Evolutionary conservation across 768 basidiomycete genomes (phyloP), one percentile per base, ranked within the genome.

Genomic region (Boletus rex-veris): DNA sequence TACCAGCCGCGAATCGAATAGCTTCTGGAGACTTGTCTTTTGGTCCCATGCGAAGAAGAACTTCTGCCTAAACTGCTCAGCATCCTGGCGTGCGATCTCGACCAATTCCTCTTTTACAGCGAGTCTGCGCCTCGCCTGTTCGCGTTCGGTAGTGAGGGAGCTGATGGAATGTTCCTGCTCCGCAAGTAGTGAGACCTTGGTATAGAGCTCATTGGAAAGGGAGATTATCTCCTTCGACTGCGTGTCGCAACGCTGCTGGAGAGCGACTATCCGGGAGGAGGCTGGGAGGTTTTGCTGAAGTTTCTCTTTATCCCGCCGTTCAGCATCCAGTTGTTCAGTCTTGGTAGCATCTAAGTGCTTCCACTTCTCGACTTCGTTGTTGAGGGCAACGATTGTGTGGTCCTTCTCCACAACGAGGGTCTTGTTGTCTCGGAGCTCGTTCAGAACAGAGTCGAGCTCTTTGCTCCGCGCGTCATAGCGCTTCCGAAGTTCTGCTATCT

Each of bases 131-230:
- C 9, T 37, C 6, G 24, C 47, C 16, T 52, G 45, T 15, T 42
- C 12, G 21, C 28, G 14, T 18, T 58, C 19, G 11, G 42, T 36
- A 6, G 31, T 36, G 16, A 52, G 37, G 31, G 46, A 45, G 9
- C 28, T 37, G 8, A 58, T 48, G 4, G 19, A 35, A 5, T 47
- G 54, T 15, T 47, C 49, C 16, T 48, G 47, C 49, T 56, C 49
- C 30, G 31, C 54, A 4, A 57, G 50, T 2, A 44, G 31, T 28
- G 35, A 48, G 6, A 31, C 28, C 21, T 31, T 48, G 24, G 12
- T 10, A n/a, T 48, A 40, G 31, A 58, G 48, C n/a, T 57, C 31
- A 24, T 6, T 21, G 7, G 37, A 33, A 33, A 52, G n/a, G 3
- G 39, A 40, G 21, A 3, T 7, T 9, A 58, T 4, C 26, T 47